Conservation (phyloP, 257 asterid genomes). For the Echites panduratus region DNA sequence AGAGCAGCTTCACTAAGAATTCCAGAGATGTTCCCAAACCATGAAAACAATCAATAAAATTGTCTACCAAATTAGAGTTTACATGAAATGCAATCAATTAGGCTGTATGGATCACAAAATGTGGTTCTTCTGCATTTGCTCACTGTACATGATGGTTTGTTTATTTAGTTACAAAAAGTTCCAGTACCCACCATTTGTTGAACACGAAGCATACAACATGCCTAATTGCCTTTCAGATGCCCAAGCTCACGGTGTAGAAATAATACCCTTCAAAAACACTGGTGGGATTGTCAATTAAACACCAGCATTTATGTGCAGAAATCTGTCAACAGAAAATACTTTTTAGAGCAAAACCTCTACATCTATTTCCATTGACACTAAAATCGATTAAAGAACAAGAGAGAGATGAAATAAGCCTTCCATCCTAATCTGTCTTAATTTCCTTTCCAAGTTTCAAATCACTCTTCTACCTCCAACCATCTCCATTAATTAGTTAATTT, state of each 20-base stretch:
- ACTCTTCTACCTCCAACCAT: not conserved
- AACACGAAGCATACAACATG: not conserved
- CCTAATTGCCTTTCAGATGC: not conserved
- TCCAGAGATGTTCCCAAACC: too few species aligned
- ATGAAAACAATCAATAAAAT: too few species aligned
- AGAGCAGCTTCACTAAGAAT: too few species aligned
- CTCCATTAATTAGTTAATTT: not conserved
- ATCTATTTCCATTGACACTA: not conserved
- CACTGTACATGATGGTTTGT: not conserved
- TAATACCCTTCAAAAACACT: not conserved
- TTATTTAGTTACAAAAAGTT: not conserved
- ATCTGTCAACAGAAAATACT: not conserved
- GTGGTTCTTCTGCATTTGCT: too few species aligned
- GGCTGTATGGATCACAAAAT: too few species aligned
- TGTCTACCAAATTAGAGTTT: too few species aligned
- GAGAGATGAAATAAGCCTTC: too few species aligned
- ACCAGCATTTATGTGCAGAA: not conserved
- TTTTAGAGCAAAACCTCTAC: too few species aligned
- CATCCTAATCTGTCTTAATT: not conserved
- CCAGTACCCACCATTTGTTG: not conserved
- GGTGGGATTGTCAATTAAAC: not conserved
- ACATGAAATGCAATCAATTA: too few species aligned
- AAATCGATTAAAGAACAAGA: too few species aligned
- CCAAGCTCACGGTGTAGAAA: not conserved
- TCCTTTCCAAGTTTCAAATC: not conserved